Base-by-base conservation (phyloP, 106 monocot genomes). In the Allium cepa region DNA sequence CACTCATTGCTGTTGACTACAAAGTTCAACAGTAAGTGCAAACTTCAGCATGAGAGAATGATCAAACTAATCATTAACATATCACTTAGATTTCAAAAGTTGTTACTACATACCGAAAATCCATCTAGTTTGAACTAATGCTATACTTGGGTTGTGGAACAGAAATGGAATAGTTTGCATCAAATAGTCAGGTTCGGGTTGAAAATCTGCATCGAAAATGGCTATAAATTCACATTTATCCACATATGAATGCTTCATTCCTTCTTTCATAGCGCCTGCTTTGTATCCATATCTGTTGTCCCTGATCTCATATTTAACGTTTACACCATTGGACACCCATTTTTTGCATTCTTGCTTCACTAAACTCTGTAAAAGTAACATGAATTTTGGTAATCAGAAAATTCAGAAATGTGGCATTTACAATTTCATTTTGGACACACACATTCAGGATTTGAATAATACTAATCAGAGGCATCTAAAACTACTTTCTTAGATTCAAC, bases 161-260 rank as follows among this genome's bases (percentile, higher is more conserved):
- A 91, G 84, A 50, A 91, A 87, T 48, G 91, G 87, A 48, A 87
- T 48, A 0, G 77, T 82, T 49, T 55, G 73, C 36, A 77, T 56
- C 60, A 87, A 68, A 59, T 81, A 91, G 69, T 91, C 84, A 9
- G 87, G 58, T 66, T 78, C 83, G 7, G 90, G 90, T 50, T 91
- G 90, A 59, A 91, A 91, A 66, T 91, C 90, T 7, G 90, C 91
- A 68, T 91, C 91, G 57, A 92, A 85, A 53, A 92, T 85, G 13
- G 78, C 87, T 8, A 92, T 78, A 59, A 80, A 87, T 36, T 92
- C 87, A 53, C 91, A 91, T 11, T 71, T 49, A 8, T 71, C 46
- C 3, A 77, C 83, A 52, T 91, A 91, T 7, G 51, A 22, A n/a
- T 75, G 75, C 67, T 77, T 84, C 91, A 91, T 81, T n/a, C 84